These are phyloP conservation scores for Boletus fagicola DNA, from an alignment of 768 basidiomycete species.

Conservation along the genomic window DNA sequence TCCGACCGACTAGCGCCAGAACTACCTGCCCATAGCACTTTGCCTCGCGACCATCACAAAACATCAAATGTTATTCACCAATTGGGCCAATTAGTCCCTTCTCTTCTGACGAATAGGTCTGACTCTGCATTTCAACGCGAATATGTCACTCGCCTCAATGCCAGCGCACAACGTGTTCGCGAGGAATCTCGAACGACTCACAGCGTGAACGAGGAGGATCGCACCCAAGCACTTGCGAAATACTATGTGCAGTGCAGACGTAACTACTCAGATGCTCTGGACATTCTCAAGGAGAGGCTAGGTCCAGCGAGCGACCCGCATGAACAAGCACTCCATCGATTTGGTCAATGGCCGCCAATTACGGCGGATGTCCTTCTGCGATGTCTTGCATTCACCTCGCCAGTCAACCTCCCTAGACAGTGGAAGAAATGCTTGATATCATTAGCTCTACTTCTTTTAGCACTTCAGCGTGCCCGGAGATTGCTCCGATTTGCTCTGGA, in stretches of 20 bases:
- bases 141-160: not conserved
- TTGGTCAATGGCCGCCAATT: constrained; percentile 34
- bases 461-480: no score
- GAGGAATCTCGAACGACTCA: not conserved
- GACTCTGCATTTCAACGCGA: not conserved
- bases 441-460: no score
- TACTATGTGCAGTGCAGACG: not conserved
- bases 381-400: no score
- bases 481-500: no score
- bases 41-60: not conserved
- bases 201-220: no score
- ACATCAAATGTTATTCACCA: no score
- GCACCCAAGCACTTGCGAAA: not conserved
- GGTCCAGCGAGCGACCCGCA: constrained; percentile 1
- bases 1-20: not conserved
- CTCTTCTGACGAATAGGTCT: not conserved
- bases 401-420: no score
- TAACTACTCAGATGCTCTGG: constrained; percentile 1
- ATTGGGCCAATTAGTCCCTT: not conserved
- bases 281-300: constrained; percentile 1
- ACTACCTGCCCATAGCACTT: not conserved
- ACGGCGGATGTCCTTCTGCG: not conserved
- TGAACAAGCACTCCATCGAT: not conserved
- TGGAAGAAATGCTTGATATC: no score
- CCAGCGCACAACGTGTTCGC: not conserved